Percentiles rank a stretch among this genome's conserved stretches.
phyloP scores from a whole-genome alignment of 345 rosid species.

The Microthlaspi erraticum region DNA sequence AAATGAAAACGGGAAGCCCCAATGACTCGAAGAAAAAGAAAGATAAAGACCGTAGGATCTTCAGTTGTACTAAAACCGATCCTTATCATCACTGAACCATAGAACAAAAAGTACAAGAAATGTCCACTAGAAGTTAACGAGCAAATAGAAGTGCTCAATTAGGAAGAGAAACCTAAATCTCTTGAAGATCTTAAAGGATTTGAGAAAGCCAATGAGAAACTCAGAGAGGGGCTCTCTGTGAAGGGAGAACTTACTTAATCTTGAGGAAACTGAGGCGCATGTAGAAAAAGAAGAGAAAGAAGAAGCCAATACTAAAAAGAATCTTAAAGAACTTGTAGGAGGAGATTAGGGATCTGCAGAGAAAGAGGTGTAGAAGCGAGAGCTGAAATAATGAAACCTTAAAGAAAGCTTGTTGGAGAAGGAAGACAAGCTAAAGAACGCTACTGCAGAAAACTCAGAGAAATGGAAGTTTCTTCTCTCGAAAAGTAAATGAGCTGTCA shows the following conservation, averaged over 20 bases:
- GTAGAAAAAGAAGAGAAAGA: no score
- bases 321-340: conserved; percentile 67
- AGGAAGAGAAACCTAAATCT: conserved; percentile 78
- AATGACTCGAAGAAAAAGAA: no score
- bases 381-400: conserved; percentile 64
- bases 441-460: conserved; percentile 64
- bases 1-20: no score
- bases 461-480: conserved; percentile 23
- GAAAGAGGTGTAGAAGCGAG: conserved; percentile 59
- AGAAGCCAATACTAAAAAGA: conserved; percentile 55
- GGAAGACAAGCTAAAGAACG: conserved; percentile 70
- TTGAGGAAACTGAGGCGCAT: no score
- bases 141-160: conserved; percentile 60
- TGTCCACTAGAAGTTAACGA: conserved; percentile 60
- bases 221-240: conserved; percentile 84
- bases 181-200: conserved; percentile 73
- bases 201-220: conserved; percentile 75
- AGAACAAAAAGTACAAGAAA: no score
- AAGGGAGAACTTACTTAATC: conserved; percentile 71
- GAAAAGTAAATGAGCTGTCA: conserved; percentile 37
- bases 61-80: no score
- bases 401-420: conserved; percentile 71
- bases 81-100: no score
- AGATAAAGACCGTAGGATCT: no score
- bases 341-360: conserved; percentile 71